Base-by-base conservation (phyloP, 331 rosid species). In the Ulmus americana region DNA sequence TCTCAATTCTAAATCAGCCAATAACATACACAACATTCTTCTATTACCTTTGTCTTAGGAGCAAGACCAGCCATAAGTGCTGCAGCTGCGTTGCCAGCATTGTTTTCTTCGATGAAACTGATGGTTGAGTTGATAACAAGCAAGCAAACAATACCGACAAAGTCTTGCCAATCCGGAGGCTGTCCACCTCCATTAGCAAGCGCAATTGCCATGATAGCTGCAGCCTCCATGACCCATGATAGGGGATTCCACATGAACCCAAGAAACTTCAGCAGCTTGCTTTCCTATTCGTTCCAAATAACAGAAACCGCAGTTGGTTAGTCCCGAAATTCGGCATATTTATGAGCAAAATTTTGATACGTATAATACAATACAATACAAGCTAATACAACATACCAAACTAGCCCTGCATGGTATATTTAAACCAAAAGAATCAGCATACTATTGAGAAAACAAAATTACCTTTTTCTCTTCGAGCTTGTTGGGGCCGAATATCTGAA, bases 61-160 rank as follows among this genome's bases (percentile, higher is more conserved):
- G 99, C 99, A 81, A 94, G 99, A 73, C 99, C 91, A 65, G 99
- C 99, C 99, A 94, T 94, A 39, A 94, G 99, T 10, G 99, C 99
- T 49, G 99, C 99, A 28, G 99, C 99, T 14, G 99, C 99, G 79
- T 94, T 94, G 22, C 99, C 99, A 2, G 99, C 99, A 74, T 94
- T 94, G 65, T 94, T 94, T 78, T 94, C 99, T 83, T 94, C 99
- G 66, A 94, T 85, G 82, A 94, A 94, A 87, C 95, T 89, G 80
- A 94, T 94, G 52, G 96, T 94, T 52, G 99, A 94, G 83, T 94
- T 94, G 67, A 94, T 94, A n/a, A 94, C 52, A 76, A 94, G 72
- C 83, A 94, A 67, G 72, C 91, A 84, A 41, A 90, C 12, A 45
- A 94, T 94, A 76, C 97, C 99, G 0, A 94, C 86, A 65, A 94